These are phyloP conservation scores for Ogataea pini DNA, from an alignment of 805 yeast genomes.

Conservation along the genomic window DNA sequence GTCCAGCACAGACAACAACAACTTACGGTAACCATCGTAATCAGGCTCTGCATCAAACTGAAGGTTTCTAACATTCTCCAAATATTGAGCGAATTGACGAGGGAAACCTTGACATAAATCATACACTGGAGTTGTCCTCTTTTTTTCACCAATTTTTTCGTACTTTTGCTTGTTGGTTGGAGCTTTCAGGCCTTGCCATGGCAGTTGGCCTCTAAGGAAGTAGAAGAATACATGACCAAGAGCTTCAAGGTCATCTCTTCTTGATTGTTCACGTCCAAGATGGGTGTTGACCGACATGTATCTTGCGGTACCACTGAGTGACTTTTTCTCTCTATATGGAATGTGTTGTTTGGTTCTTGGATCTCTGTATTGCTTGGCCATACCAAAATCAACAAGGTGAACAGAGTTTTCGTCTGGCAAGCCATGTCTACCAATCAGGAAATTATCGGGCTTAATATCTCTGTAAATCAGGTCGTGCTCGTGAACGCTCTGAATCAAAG, in stretches of 20 bases:
- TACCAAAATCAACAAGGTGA: slow-evolving; percentile 94
- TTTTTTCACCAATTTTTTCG: slow-evolving; percentile 96
- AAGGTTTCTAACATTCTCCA: slow-evolving; percentile 83
- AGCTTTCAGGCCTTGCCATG: slow-evolving; percentile 99
- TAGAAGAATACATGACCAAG: slow-evolving; percentile 96
- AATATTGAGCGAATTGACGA: slow-evolving; percentile 87
- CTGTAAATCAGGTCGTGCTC: slow-evolving; percentile 89
- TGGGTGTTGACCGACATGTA: slow-evolving; percentile 98
- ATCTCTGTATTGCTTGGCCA: slow-evolving; percentile 98
- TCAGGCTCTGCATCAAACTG: slow-evolving; percentile 94
- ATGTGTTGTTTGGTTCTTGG: slow-evolving; percentile 94
- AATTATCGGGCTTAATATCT: slow-evolving; percentile 97
- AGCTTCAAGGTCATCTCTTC: slow-evolving; percentile 95
- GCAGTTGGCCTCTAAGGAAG: slow-evolving; percentile 89
- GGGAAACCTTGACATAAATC: slow-evolving; percentile 91
- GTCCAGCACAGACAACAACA: slow-evolving; percentile 76
- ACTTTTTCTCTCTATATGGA: slow-evolving; percentile 94
- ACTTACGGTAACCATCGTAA: slow-evolving; percentile 78
- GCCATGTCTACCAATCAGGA: slow-evolving; percentile 87
- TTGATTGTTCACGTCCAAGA: slow-evolving; percentile 93
- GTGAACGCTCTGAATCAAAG: slow-evolving; percentile 83
- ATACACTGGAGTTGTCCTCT: slow-evolving; percentile 81
- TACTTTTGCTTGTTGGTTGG: slow-evolving; percentile 97
- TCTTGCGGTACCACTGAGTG: slow-evolving; percentile 96
- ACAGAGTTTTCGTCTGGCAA: slow-evolving; percentile 81